phyloP scores from a whole-genome alignment of 2,329 filamentous ascomycete species.

The Cyanodermella asteris region DNA sequence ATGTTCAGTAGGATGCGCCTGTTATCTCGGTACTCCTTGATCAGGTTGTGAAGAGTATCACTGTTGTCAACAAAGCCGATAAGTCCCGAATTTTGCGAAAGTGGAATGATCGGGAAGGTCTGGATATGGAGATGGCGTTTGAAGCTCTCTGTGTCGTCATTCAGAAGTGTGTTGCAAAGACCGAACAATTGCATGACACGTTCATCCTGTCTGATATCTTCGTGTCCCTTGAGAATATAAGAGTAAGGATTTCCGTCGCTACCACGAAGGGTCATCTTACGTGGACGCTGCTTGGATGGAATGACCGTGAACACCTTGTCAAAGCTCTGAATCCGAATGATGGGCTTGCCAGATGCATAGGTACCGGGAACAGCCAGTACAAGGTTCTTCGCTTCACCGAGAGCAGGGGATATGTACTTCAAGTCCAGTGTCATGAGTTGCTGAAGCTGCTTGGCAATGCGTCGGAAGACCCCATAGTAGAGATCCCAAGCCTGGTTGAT shows the following conservation, averaged over 20 bases:
- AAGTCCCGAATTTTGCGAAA: constrained; percentile 89
- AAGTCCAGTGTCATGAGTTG: constrained; percentile 84
- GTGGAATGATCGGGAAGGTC: constrained; percentile 82
- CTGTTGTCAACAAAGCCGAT: constrained; percentile 95
- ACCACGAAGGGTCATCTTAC: constrained; percentile 70
- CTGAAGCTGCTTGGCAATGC: constrained; percentile 79
- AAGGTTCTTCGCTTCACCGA: constrained; percentile 65
- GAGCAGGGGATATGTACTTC: constrained; percentile 87
- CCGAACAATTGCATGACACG: constrained; percentile 99
- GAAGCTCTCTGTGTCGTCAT: constrained; percentile 86
- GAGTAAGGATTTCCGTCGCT: constrained; percentile 76
- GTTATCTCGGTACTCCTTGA: constrained; percentile 90
- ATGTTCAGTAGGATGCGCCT: constrained; percentile 97
- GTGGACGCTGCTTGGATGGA: constrained; percentile 85
- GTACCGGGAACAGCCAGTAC: constrained; percentile 92
- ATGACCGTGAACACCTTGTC: constrained; percentile 81
- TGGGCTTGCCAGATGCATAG: constrained; percentile 57
- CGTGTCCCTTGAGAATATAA: constrained; percentile 91
- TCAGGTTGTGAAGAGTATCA: constrained; percentile 88
- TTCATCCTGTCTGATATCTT: constrained; percentile 97
- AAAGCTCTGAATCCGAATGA: constrained; percentile 74
- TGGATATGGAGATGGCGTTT: constrained; percentile 95
- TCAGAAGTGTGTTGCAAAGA: constrained; percentile 82
- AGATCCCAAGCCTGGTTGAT: constrained; percentile 97
- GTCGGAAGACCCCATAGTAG: constrained; percentile 95